These are phyloP conservation scores for Lavandula angustifolia DNA, from an alignment of 257 asterid genomes.

Conservation along the genomic window DNA sequence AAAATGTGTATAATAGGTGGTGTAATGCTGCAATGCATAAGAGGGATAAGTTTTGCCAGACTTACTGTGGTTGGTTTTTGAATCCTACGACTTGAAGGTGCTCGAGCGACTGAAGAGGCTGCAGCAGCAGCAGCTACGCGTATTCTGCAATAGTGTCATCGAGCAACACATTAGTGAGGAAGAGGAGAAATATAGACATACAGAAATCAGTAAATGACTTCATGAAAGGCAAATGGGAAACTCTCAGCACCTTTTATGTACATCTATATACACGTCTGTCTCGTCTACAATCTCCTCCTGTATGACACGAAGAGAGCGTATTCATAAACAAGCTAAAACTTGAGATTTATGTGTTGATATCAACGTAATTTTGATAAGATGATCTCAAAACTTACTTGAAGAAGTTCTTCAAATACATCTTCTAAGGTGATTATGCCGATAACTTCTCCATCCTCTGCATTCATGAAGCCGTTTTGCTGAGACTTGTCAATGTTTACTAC, in stretches of 20 bases:
- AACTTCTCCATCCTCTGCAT: conserved; percentile 83
- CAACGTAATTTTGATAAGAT: background rate
- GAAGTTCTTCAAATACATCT: conserved; percentile 97
- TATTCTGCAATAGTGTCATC: conserved; percentile 55
- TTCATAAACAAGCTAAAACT: conserved; percentile 5
- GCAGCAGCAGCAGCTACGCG: conserved; percentile 97
- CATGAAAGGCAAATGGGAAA: conserved; percentile 9
- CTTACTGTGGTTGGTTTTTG: conserved; percentile 32
- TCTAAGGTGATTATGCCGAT: conserved; percentile 96
- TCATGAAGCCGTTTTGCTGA: conserved; percentile 51
- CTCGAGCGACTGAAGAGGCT: conserved; percentile 90
- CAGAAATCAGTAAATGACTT: background rate
- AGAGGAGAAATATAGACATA: background rate
- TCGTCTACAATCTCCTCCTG: conserved; percentile 99
- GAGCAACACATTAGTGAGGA: conserved; percentile 15
- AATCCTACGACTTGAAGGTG: conserved; percentile 38
- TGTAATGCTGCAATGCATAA: background rate
- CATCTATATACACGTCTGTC: conserved; percentile 90
- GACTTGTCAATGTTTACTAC: conserved; percentile 59
- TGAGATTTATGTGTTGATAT: background rate
- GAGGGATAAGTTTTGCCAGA: conserved; percentile 10
- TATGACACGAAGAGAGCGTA: conserved; percentile 21
- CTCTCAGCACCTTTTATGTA: conserved; percentile 74
- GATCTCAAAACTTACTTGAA: conserved; percentile 57
- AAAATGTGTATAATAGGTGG: background rate